A percentile compares a stretch with the other conserved stretches of the same genome.
Conservation (phyloP, 768 basidiomycete genomes). For the Myochromella boudieri region DNA sequence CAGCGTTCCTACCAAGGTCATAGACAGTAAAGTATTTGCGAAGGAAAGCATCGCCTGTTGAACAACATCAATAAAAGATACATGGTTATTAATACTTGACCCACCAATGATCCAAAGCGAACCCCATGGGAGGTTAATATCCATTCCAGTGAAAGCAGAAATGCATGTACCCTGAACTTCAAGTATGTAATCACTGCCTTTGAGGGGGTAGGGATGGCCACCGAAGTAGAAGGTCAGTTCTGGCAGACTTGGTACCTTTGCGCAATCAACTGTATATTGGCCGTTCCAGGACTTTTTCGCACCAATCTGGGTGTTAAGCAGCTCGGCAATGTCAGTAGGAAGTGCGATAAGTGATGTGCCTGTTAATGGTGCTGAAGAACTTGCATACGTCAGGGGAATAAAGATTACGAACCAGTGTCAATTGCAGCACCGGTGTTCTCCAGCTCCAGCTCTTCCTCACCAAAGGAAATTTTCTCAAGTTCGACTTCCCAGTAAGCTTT, state of each 20-base stretch:
- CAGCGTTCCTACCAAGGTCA: constrained; percentile 73
- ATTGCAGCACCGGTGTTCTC: constrained; percentile 94
- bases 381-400: background rate
- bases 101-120: constrained; percentile 88
- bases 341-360: constrained; percentile 94
- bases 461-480: constrained; percentile 83
- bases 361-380: constrained; percentile 52
- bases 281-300: constrained; percentile 95
- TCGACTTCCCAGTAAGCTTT: constrained; percentile 99
- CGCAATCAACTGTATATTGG: constrained; percentile 90
- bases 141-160: constrained; percentile 88
- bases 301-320: constrained; percentile 95
- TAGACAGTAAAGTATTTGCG: constrained; percentile 93
- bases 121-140: constrained; percentile 80
- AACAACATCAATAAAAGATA: no score
- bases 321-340: constrained; percentile 93
- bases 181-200: constrained; percentile 86
- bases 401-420: constrained; percentile 64
- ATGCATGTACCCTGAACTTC: constrained; percentile 92
- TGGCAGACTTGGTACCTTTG: constrained; percentile 80
- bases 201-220: constrained; percentile 77
- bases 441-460: constrained; percentile 83
- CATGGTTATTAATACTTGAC: constrained; percentile 27
- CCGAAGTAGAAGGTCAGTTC: constrained; percentile 82
- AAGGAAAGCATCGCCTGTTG: constrained; percentile 81